phyloP scores from a whole-genome alignment of 495 filamentous ascomycete genomes.

The Daldinia caldariorum region DNA sequence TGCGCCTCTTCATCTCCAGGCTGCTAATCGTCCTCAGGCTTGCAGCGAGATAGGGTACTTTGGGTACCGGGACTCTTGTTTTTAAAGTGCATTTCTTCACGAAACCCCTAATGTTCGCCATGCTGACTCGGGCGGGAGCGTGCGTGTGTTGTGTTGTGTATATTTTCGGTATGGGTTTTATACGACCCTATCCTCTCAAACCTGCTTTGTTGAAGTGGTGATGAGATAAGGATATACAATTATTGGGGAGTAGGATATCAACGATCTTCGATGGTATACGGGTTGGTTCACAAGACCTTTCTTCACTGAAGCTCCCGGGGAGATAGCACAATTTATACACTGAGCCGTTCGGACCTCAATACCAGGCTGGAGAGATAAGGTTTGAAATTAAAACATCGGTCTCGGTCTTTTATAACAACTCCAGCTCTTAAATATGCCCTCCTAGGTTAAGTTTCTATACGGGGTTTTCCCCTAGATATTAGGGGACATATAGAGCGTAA shows the following conservation, averaged over 20 bases:
- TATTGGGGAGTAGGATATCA: neutral
- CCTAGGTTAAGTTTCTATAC: neutral
- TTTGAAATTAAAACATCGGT: neutral
- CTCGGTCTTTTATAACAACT: neutral
- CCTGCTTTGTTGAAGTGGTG: neutral
- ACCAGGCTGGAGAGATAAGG: neutral
- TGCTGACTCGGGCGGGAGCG: no score
- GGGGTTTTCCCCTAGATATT: neutral
- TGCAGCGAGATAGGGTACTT: no score
- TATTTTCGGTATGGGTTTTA: neutral
- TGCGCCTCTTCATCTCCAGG: neutral
- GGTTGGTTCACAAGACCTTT: neutral
- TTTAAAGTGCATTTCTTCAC: no score
- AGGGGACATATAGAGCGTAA: neutral
- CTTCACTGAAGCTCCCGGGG: neutral
- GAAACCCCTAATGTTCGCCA: no score
- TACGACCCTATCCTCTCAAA: neutral
- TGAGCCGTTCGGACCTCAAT: neutral
- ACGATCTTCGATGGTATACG: neutral
- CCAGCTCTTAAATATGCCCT: neutral
- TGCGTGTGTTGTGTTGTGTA: no score
- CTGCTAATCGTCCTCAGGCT: no score
- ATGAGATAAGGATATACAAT: neutral
- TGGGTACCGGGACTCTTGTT: no score
- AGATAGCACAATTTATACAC: slow-evolving; percentile 2